These are phyloP conservation scores for Calocybe gangraenosa DNA, from an alignment of 768 basidiomycete genomes.

Conservation along the genomic window DNA sequence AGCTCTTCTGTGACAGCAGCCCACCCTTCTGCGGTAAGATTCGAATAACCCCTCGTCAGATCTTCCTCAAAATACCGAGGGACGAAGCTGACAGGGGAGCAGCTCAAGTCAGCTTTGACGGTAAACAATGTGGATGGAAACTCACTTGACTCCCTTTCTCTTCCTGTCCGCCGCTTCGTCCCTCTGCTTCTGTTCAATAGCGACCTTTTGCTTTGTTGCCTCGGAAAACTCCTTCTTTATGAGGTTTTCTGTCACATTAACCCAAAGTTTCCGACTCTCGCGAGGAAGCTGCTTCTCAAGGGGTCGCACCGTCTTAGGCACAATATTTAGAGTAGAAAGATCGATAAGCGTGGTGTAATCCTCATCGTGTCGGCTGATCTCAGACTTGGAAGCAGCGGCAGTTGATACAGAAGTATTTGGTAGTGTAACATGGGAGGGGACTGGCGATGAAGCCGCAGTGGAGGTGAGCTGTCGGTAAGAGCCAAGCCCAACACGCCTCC, in stretches of 20 bases:
- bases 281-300: slow-evolving; percentile 70
- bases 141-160: slow-evolving; percentile 73
- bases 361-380: slow-evolving; percentile 36
- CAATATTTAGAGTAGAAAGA: slow-evolving; percentile 57
- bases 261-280: slow-evolving; percentile 90
- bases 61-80: slow-evolving; percentile 75
- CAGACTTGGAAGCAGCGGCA: slow-evolving; percentile 40
- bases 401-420: slow-evolving; percentile 29
- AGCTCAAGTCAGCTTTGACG: not conserved
- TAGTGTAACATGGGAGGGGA: slow-evolving; percentile 41
- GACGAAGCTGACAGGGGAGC: slow-evolving; percentile 47
- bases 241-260: slow-evolving; percentile 69
- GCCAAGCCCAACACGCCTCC: slow-evolving; percentile 55
- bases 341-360: slow-evolving; percentile 75
- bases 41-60: slow-evolving; percentile 60
- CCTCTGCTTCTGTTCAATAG: slow-evolving; percentile 90
- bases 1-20: slow-evolving; percentile 76
- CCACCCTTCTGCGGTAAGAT: slow-evolving; percentile 64
- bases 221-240: slow-evolving; percentile 84
- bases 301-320: slow-evolving; percentile 86
- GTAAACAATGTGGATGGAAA: slow-evolving; percentile 18
- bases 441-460: slow-evolving; percentile 43
- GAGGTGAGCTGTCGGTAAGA: slow-evolving; percentile 38
- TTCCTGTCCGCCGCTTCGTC: slow-evolving; percentile 87
- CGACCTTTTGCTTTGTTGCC: slow-evolving; percentile 88